A percentile compares a stretch with the other conserved stretches of the same genome.
Conservation (phyloP, 1,139 yeast species). For the Nakaseomyces sp. region DNA sequence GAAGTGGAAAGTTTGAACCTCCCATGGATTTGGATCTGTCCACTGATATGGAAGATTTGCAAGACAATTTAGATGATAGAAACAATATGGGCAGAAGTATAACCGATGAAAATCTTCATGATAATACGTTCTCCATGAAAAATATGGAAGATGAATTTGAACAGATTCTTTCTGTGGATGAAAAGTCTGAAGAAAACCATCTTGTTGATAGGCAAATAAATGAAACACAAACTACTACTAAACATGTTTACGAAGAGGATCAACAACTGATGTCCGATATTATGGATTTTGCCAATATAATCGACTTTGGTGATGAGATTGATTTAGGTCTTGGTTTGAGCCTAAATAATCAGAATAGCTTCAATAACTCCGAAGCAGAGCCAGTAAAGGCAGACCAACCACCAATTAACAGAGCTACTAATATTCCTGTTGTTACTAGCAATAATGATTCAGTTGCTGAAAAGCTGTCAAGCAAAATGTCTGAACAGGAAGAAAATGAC, state of each 20-base stretch:
- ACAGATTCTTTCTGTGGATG: slow-evolving; percentile 10
- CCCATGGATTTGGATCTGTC: slow-evolving; percentile 9
- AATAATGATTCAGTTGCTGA: not conserved
- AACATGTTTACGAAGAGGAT: slow-evolving; percentile 20
- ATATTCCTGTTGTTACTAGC: not conserved
- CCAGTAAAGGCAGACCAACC: not conserved
- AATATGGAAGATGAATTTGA: slow-evolving; percentile 4
- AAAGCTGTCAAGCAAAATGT: not conserved
- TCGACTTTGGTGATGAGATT: slow-evolving; percentile 48
- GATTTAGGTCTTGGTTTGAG: slow-evolving; percentile 16
- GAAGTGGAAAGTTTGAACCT: slow-evolving; percentile 32
- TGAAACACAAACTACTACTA: too few species aligned
- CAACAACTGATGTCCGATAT: slow-evolving; percentile 33
- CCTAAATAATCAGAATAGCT: not conserved
- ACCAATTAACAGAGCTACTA: not conserved
- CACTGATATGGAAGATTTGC: slow-evolving; percentile 4
- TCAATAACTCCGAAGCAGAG: not conserved
- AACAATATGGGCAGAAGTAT: not conserved
- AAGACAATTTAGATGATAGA: not conserved
- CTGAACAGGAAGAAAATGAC: slow-evolving; percentile 4
- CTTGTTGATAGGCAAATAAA: not conserved
- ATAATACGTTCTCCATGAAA: slow-evolving; percentile 22
- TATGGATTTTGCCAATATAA: slow-evolving; percentile 56
- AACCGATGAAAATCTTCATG: slow-evolving; percentile 12
- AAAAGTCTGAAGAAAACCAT: slow-evolving; percentile 12